These are phyloP conservation scores for Podaxis mareebaensis DNA, from an alignment of 768 basidiomycete species.

Conservation along the genomic window DNA sequence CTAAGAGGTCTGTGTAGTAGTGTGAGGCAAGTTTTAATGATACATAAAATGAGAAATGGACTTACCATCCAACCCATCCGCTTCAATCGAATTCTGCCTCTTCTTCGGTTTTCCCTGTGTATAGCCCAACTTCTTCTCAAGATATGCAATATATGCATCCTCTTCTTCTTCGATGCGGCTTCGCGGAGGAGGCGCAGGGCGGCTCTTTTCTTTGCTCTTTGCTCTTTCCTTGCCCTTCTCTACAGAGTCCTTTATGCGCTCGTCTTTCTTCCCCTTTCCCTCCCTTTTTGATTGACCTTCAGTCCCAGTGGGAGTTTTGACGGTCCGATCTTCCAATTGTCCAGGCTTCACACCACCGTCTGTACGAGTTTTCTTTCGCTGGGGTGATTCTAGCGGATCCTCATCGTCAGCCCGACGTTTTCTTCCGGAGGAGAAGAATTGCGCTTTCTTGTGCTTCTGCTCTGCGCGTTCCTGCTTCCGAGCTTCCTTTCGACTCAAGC, in stretches of 20 bases:
- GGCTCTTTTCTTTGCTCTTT: conserved; percentile 9
- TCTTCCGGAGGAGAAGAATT: conserved; percentile 47
- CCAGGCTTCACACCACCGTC: conserved; percentile 5
- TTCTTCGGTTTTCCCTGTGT: conserved; percentile 39
- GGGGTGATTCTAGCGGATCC: conserved; percentile 47
- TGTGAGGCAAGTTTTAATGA: neutral
- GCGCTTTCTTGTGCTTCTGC: conserved; percentile 64
- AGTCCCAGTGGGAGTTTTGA: neutral
- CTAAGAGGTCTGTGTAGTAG: conserved; percentile 48
- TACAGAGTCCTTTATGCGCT: neutral
- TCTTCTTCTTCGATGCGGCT: conserved; percentile 55
- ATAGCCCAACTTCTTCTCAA: conserved; percentile 78
- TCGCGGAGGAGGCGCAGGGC: neutral
- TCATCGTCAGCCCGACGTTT: conserved; percentile 43
- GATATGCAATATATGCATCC: conserved; percentile 81
- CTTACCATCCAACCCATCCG: conserved; percentile 86
- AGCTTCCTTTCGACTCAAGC: conserved; percentile 55
- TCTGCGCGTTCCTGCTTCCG: conserved; percentile 62
- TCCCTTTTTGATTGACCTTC: neutral
- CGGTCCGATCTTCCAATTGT: neutral
- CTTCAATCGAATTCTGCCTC: conserved; percentile 49
- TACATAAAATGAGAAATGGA: conserved; percentile 6
- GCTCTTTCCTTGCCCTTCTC: conserved; percentile 6
- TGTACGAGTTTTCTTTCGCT: conserved; percentile 48
- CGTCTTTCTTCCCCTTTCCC: neutral